Evolutionary conservation across 352 stramenopile genomes (phyloP), one percentile per base, ranked within the genome.

Genomic region (Globisporangium middletonii): DNA sequence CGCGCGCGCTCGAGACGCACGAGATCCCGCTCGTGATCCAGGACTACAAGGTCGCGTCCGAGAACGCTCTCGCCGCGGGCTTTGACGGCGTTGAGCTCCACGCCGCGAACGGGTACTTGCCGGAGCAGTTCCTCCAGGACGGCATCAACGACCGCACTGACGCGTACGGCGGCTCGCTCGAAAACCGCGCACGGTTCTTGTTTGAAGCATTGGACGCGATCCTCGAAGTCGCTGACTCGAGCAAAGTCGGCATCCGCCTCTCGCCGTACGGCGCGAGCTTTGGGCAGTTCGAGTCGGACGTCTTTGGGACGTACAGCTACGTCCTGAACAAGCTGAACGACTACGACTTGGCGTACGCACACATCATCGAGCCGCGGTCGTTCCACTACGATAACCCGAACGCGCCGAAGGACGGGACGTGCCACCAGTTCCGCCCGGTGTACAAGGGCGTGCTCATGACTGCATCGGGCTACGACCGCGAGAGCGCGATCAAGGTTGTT

Each of bases 1-100:
- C 88, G 11, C 64, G 68, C 28, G 65, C 70, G 26, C 66, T 97
- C 53, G 73, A 72, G 13, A 59, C 69, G 15, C 65, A 91, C 12
- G 86, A 96, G 27, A 89, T 96, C 56, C 52, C 72, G 28, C 26
- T 45, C 9, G 64, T 76, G 18, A 68, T 94, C n/a, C 42, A 84
- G 42, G 77, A 89, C 49, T 97, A 79, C 65, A 67, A 70, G 12
- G 57, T 72, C 38, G 83, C 67, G 1, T 84, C 87, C 2, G 64
- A 77, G 51, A 79, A 80, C 28, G 75, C 84, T 8, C 75, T 88
- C 27, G 68, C 81, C 16, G 89, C 88, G 3, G 91, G 89, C 18
- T 97, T 97, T 65, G 91, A 97, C 57, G 88, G 89, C 23, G 70
- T 97, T 11, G 86, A 97, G 62, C 59, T 98, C 37, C 92, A 97